Conservation (phyloP, 108 stramenopile genomes). For the Aurantiochytrium sp. region DNA sequence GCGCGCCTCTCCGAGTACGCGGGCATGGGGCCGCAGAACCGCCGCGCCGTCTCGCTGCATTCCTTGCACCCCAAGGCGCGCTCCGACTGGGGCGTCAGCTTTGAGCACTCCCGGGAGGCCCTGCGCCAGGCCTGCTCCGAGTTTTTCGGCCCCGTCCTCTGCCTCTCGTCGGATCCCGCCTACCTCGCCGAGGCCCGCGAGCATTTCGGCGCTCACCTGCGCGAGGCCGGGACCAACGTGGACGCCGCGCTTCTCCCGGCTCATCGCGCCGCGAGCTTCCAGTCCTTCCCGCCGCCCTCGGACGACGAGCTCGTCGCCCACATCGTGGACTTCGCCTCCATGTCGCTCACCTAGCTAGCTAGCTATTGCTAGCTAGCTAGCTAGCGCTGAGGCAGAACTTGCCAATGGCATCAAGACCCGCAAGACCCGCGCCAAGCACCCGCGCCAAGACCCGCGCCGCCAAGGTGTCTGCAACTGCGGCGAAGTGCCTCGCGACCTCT, state of each 20-base stretch:
- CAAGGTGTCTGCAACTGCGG: too few relatives aligned
- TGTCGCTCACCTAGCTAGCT: background rate
- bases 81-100: background rate
- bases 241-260: background rate
- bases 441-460: too few relatives aligned
- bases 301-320: background rate
- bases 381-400: too few relatives aligned
- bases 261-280: background rate
- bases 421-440: too few relatives aligned
- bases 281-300: background rate
- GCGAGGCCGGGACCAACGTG: background rate
- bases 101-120: background rate
- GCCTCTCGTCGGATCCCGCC: background rate
- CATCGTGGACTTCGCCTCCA: background rate
- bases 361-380: background rate
- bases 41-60: background rate
- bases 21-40: background rate
- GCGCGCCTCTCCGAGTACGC: slow-evolving; percentile 11
- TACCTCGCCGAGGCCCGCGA: background rate
- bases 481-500: too few relatives aligned
- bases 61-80: background rate
- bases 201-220: background rate
- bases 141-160: background rate
- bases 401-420: too few relatives aligned
- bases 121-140: background rate